These are phyloP conservation scores for Quercus tomentella DNA, from an alignment of 331 rosid genomes.

Conservation along the genomic window DNA sequence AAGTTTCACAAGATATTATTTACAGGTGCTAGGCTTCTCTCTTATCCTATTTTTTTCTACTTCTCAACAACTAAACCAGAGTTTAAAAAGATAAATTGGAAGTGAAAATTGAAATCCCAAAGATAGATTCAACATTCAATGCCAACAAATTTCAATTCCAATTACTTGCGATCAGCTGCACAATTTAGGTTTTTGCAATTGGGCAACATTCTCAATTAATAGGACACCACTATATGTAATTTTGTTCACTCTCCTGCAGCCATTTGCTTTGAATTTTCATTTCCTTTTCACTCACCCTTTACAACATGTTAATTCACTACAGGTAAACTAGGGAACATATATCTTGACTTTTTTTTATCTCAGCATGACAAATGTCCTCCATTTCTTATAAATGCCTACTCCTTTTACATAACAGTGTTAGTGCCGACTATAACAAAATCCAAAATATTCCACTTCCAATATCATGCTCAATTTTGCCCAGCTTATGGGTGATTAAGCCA, in stretches of 20 bases:
- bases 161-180: not conserved
- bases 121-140: not conserved
- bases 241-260: too few species aligned
- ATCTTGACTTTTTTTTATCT: not conserved
- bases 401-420: not conserved
- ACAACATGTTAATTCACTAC: not conserved
- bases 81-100: not conserved
- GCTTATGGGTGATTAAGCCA: not conserved
- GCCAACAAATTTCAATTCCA: not conserved
- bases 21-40: too few species aligned
- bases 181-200: too few species aligned
- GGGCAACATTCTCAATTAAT: too few species aligned
- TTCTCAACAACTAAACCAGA: not conserved
- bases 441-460: not conserved
- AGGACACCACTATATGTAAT: too few species aligned
- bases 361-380: not conserved
- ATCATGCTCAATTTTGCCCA: not conserved
- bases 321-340: not conserved
- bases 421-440: not conserved
- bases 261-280: not conserved
- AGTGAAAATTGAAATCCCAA: not conserved
- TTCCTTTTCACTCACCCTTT: not conserved
- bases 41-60: not conserved
- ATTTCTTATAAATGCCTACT: not conserved
- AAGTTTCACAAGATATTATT: not conserved